These are phyloP conservation scores for Hanseniaspora guilliermondii DNA, from an alignment of 805 yeast species.

Conservation along the genomic window DNA sequence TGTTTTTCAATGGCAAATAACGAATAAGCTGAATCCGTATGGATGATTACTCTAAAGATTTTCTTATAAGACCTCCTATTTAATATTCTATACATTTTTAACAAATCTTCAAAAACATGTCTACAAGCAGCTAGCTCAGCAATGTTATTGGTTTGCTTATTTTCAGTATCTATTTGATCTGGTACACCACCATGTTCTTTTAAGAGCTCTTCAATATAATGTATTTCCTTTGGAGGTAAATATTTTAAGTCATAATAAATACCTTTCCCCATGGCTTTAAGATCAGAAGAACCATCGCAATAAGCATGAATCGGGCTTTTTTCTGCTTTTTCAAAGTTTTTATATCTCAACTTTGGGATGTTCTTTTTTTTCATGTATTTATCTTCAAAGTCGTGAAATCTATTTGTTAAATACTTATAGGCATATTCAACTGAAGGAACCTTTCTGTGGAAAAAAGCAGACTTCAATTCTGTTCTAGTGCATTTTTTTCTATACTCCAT, in stretches of 20 bases:
- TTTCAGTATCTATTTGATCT: neutral
- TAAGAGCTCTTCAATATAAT: conserved; percentile 17
- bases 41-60: conserved; percentile 31
- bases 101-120: conserved; percentile 39
- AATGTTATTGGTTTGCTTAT: conserved; percentile 56
- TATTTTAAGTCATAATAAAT: conserved; percentile 47
- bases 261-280: conserved; percentile 67
- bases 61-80: conserved; percentile 14
- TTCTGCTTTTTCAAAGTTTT: neutral
- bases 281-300: conserved; percentile 68
- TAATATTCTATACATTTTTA: conserved; percentile 18
- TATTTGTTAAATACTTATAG: conserved; percentile 16
- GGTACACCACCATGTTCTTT: neutral
- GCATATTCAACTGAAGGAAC: conserved; percentile 28
- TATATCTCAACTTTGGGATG: conserved; percentile 2
- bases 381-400: conserved; percentile 17
- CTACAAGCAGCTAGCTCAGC: conserved; percentile 66
- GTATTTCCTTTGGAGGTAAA: conserved; percentile 32
- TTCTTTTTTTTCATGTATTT: neutral
- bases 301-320: conserved; percentile 30
- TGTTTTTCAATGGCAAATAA: conserved; percentile 41
- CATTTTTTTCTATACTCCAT: conserved; percentile 21
- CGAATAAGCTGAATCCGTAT: conserved; percentile 63
- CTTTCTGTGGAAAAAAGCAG: conserved; percentile 25
- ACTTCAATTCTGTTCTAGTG: conserved; percentile 34